phyloP scores from a whole-genome alignment of 345 rosid genomes.

The Camelina laxa region DNA sequence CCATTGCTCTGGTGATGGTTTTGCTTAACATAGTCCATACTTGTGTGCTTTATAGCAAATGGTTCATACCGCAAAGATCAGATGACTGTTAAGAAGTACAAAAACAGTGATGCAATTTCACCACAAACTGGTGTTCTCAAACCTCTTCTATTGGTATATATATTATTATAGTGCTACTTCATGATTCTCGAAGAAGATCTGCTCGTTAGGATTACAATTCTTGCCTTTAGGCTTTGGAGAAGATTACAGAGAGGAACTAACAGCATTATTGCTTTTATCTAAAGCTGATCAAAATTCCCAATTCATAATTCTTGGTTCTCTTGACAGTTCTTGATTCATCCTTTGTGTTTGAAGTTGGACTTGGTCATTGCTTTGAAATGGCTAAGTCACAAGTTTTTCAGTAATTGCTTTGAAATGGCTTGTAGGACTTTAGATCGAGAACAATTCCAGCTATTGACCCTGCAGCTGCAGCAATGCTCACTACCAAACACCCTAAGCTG shows the following conservation, averaged over 20 bases:
- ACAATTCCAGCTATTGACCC: conserved; percentile 85
- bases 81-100: background rate
- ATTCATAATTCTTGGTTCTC: background rate
- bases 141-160: background rate
- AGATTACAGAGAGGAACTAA: conserved; percentile 15
- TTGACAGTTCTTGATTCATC: background rate
- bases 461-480: conserved; percentile 74
- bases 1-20: conserved; percentile 4
- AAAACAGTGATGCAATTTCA: background rate
- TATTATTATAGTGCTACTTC: background rate
- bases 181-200: conserved; percentile 8
- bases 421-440: conserved; percentile 68
- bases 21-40: background rate
- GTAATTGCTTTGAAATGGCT: conserved; percentile 63
- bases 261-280: conserved; percentile 23
- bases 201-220: background rate
- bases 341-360: conserved; percentile 13
- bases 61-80: background rate
- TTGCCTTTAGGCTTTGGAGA: conserved; percentile 24
- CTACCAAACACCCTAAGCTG: conserved; percentile 71
- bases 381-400: conserved; percentile 25
- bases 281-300: conserved; percentile 12
- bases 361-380: background rate
- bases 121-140: background rate
- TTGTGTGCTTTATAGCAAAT: background rate